Percentiles rank a stretch among this genome's conserved stretches.
These are phyloP conservation scores for Ilex paraguariensis DNA, from an alignment of 305 asterid genomes.

Conservation along the genomic window DNA sequence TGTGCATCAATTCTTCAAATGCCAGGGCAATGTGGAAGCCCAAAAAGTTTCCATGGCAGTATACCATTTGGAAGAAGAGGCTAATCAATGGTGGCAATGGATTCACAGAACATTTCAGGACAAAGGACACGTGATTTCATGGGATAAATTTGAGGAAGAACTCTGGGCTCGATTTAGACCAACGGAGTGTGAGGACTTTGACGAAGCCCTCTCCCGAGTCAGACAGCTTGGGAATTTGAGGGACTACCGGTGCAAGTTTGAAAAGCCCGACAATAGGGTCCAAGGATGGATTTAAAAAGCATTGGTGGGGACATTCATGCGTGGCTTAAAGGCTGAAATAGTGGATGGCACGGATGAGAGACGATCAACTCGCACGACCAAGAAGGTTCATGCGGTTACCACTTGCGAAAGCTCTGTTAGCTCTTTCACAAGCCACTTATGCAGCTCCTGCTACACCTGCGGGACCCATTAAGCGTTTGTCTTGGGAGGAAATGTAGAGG, in stretches of 20 bases:
- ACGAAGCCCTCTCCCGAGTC: neutral
- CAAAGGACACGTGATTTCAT: neutral
- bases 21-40: neutral
- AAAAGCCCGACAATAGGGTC: neutral
- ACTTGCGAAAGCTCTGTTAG: too few relatives aligned
- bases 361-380: too few relatives aligned
- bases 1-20: neutral
- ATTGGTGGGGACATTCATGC: too few relatives aligned
- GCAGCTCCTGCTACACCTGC: too few relatives aligned
- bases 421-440: too few relatives aligned
- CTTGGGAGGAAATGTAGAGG: too few relatives aligned
- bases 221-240: neutral
- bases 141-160: neutral
- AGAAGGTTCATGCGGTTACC: too few relatives aligned
- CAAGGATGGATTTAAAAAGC: too few relatives aligned
- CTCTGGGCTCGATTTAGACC: slow-evolving; percentile 3
- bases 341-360: too few relatives aligned
- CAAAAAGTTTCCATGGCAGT: neutral
- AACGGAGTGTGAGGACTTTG: neutral
- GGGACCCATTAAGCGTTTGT: too few relatives aligned
- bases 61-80: neutral
- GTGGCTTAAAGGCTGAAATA: too few relatives aligned
- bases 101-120: neutral
- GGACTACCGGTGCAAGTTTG: slow-evolving; percentile 1
- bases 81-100: neutral